Evolutionary conservation across 2,329 filamentous ascomycete genomes (phyloP).

Genomic region (Taxawa tesnikishii): DNA sequence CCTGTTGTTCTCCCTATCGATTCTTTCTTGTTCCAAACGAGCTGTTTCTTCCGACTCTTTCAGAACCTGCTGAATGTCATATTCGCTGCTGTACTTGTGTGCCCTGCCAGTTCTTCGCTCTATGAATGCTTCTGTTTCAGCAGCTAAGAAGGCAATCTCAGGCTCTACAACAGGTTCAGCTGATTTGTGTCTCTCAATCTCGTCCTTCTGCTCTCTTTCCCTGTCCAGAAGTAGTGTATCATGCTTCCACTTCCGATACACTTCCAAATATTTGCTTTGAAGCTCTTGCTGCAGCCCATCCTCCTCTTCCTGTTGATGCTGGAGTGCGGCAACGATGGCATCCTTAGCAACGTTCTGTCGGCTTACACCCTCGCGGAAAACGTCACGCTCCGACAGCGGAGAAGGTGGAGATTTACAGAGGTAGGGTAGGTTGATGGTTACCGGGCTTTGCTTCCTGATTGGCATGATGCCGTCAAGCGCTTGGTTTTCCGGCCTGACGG

Average conservation of each 20-base stretch:
- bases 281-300: slow-evolving; percentile 13
- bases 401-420: slow-evolving; percentile 30
- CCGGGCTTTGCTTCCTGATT: slow-evolving; percentile 22
- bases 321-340: slow-evolving; percentile 17
- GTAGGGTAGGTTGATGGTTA: slow-evolving; percentile 31
- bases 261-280: slow-evolving; percentile 20
- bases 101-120: slow-evolving; percentile 41
- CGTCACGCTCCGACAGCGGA: slow-evolving; percentile 28
- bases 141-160: slow-evolving; percentile 25
- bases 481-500: slow-evolving; percentile 9
- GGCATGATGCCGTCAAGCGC: slow-evolving; percentile 8
- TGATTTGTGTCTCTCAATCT: slow-evolving; percentile 20
- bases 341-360: slow-evolving; percentile 21
- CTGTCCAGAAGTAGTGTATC: slow-evolving; percentile 28
- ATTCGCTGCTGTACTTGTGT: slow-evolving; percentile 54
- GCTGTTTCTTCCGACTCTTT: slow-evolving; percentile 64
- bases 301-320: slow-evolving; percentile 1
- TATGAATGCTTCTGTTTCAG: slow-evolving; percentile 30
- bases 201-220: slow-evolving; percentile 25
- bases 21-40: slow-evolving; percentile 49
- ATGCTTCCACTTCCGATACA: slow-evolving; percentile 29
- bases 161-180: slow-evolving; percentile 26
- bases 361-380: slow-evolving; percentile 22
- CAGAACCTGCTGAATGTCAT: slow-evolving; percentile 59
- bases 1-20: slow-evolving; percentile 43